phyloP scores from a whole-genome alignment of 805 yeast species.

The Kuraishia ogatae region DNA sequence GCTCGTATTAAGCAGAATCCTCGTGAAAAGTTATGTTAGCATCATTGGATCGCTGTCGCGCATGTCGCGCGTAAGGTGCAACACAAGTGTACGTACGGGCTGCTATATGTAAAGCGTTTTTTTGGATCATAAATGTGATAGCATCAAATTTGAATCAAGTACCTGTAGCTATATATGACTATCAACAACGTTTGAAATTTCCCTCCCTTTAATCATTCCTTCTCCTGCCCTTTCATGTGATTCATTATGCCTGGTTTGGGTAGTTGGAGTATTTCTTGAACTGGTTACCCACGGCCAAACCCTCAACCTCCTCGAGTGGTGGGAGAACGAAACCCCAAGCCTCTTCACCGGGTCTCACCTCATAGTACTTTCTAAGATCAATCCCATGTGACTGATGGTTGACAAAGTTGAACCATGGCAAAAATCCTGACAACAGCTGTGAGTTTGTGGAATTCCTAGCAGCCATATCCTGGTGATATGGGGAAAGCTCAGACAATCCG shows the following conservation, averaged over 20 bases:
- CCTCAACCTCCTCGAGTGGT: slow-evolving; percentile 40
- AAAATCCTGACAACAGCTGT: slow-evolving; percentile 43
- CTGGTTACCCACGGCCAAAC: slow-evolving; percentile 11
- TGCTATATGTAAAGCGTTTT: no score
- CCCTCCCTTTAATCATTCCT: not conserved
- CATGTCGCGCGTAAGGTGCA: no score
- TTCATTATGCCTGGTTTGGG: not conserved
- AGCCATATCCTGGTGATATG: slow-evolving; percentile 65
- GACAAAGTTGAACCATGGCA: slow-evolving; percentile 81
- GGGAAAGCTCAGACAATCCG: slow-evolving; percentile 55
- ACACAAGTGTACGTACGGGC: no score
- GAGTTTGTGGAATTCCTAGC: slow-evolving; percentile 73
- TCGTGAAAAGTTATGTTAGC: no score
- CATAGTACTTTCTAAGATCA: slow-evolving; percentile 51
- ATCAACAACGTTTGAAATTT: not conserved
- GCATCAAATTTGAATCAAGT: not conserved
- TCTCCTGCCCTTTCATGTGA: not conserved
- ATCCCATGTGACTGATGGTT: slow-evolving; percentile 80
- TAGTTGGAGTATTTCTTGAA: slow-evolving; percentile 10
- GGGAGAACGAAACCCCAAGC: slow-evolving; percentile 43
- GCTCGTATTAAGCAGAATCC: no score
- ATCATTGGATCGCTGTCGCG: no score
- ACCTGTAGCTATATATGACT: not conserved
- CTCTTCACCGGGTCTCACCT: slow-evolving; percentile 50
- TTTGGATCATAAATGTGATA: not conserved